Percentiles rank a stretch among this genome's conserved stretches.
Evolutionary conservation across 73 alveolate genomes (phyloP).

Genomic region (Uronychia setigera): DNA sequence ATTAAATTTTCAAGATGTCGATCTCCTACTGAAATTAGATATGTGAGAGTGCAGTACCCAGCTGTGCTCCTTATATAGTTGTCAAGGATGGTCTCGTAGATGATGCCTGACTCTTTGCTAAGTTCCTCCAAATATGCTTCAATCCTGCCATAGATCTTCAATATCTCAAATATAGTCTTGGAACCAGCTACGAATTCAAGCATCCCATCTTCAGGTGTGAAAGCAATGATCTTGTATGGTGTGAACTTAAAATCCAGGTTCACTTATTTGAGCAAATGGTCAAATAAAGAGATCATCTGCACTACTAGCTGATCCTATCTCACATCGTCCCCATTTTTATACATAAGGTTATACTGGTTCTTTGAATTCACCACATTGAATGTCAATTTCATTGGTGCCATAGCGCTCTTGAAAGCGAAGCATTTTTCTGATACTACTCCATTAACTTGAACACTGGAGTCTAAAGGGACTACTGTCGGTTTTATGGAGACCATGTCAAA

Average conservation of each 20-base stretch:
- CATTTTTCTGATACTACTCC: slow-evolving; percentile 78
- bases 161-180: slow-evolving; percentile 86
- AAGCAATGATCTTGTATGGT: slow-evolving; percentile 96
- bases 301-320: slow-evolving; percentile 96
- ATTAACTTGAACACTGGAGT: slow-evolving; percentile 68
- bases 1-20: slow-evolving; percentile 98
- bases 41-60: slow-evolving; percentile 98
- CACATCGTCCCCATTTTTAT: slow-evolving; percentile 98
- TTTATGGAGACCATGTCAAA: slow-evolving; percentile 58
- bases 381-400: slow-evolving; percentile 78
- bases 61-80: slow-evolving; percentile 96
- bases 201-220: slow-evolving; percentile 94
- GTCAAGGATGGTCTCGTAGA: slow-evolving; percentile 75
- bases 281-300: slow-evolving; percentile 93
- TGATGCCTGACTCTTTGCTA: no score
- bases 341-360: slow-evolving; percentile 76
- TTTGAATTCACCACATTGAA: slow-evolving; percentile 65
- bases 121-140: slow-evolving; percentile 25
- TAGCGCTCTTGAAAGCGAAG: slow-evolving; percentile 79
- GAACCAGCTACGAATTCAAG: slow-evolving; percentile 96
- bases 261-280: slow-evolving; percentile 86
- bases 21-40: slow-evolving; percentile 99
- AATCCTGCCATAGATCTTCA: slow-evolving; percentile 62
- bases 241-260: slow-evolving; percentile 92
- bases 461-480: slow-evolving; percentile 61